Percentiles rank a stretch among this genome's conserved stretches.
Conservation (phyloP, 805 yeast genomes). For the Suhomyces sp. region DNA sequence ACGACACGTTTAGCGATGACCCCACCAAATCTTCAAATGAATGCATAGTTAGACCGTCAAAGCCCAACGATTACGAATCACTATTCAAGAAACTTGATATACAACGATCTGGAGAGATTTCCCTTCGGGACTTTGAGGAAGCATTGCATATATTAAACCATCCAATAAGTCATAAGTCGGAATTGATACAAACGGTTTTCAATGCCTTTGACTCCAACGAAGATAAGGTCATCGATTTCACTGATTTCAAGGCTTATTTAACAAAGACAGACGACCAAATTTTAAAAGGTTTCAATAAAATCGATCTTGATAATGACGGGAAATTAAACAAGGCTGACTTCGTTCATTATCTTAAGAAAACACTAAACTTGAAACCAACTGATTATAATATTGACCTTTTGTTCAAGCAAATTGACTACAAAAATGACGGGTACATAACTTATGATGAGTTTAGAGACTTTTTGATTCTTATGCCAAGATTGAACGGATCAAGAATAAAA, state of each 20-base stretch:
- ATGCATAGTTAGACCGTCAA: conserved; percentile 8
- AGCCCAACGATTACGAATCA: conserved; percentile 29
- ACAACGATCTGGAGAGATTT: conserved; percentile 47
- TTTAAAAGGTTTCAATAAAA: conserved; percentile 59
- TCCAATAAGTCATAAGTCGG: conserved; percentile 62
- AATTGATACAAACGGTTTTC: conserved; percentile 58
- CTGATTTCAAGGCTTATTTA: conserved; percentile 66
- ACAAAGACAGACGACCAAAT: conserved; percentile 70
- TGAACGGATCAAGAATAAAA: conserved; percentile 69
- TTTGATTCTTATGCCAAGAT: conserved; percentile 76
- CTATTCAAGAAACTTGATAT: conserved; percentile 39
- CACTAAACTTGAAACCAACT: conserved; percentile 54
- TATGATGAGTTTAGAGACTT: conserved; percentile 87
- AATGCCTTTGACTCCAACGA: conserved; percentile 56
- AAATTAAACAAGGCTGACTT: conserved; percentile 65
- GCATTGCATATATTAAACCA: conserved; percentile 53
- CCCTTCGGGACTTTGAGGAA: conserved; percentile 46
- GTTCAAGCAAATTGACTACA: conserved; percentile 54
- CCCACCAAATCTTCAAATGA: background rate
- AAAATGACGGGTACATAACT: conserved; percentile 66
- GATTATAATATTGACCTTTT: conserved; percentile 52
- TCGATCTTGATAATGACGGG: conserved; percentile 77
- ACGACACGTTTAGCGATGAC: conserved; percentile 1
- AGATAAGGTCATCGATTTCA: conserved; percentile 58
- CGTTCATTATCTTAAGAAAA: conserved; percentile 55